A percentile compares a stretch with the other conserved stretches of the same genome.
phyloP scores from a whole-genome alignment of 805 yeast genomes.

The Pichia paraexigua region DNA sequence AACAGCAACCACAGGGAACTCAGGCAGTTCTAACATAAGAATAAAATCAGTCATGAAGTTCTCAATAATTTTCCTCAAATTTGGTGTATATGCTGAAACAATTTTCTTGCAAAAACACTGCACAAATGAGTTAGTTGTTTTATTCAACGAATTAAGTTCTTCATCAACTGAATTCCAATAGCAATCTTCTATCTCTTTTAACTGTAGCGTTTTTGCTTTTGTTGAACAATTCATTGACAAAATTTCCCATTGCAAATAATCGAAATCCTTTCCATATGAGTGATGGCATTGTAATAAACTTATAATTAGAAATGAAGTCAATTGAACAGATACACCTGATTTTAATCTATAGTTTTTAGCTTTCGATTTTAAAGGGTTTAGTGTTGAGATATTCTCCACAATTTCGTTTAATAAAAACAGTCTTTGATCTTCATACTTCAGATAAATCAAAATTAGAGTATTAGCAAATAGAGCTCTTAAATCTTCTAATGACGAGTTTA shows the following conservation, averaged over 20 bases:
- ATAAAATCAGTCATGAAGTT: conserved; percentile 50
- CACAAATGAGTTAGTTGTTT: conserved; percentile 25
- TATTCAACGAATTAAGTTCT: conserved; percentile 6
- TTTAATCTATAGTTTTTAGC: conserved; percentile 38
- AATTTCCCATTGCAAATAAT: conserved; percentile 18
- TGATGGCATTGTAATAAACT: conserved; percentile 30
- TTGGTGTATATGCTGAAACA: conserved; percentile 25
- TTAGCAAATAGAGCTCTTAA: conserved; percentile 26
- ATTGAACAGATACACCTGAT: conserved; percentile 42
- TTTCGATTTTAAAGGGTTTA: conserved; percentile 37
- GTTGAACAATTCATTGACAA: conserved; percentile 3
- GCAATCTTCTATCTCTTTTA: conserved; percentile 8
- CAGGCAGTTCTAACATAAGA: conserved; percentile 41
- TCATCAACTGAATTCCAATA: conserved; percentile 9
- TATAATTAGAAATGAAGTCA: conserved; percentile 39
- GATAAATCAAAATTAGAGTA: conserved; percentile 33
- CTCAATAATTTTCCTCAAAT: conserved; percentile 37
- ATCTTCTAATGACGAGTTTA: conserved; percentile 12
- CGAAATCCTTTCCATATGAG: conserved; percentile 15
- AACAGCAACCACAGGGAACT: conserved; percentile 52
- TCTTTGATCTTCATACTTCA: conserved; percentile 42
- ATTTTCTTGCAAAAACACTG: conserved; percentile 25
- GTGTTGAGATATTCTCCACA: conserved; percentile 39
- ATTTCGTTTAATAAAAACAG: conserved; percentile 55
- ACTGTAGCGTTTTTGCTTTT: conserved; percentile 6